Evolutionary conservation across 2,329 filamentous ascomycete genomes (phyloP), one percentile per base, ranked within the genome.

Genomic region (Penicillium sp.): DNA sequence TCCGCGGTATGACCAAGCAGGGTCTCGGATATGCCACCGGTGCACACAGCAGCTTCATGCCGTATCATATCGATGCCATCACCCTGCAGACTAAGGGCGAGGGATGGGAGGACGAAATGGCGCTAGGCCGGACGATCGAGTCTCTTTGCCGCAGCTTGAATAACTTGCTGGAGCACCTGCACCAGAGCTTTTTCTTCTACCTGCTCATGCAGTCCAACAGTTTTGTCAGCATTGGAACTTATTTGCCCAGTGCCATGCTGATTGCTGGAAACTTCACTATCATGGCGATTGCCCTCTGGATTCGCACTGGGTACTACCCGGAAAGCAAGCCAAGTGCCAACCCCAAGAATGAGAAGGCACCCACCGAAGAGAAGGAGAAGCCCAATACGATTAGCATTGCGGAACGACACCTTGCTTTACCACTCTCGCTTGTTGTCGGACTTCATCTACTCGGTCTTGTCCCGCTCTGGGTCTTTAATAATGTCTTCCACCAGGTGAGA

Each of bases 101-200:
- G 42, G 94, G 94, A 33, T 96, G 92, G 91, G 91, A 97, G 70
- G 94, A 99, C 73, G 94, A 97, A 77, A 97, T 97, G 91, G 90
- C 89, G 10, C 86, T 99, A 71, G 94, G 94, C 6, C 84, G 93
- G 54, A 88, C 93, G 0, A 83, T 97, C 5, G 94, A 99, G 77
- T 92, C 92, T 67, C 84, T 94, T 3, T 96, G 96, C 74, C 84
- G 94, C 68, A 96, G 91, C 73, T 79, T 99, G 75, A 99, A 99
- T 78, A 99, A 99, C 71, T 79, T 99, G 58, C 83, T 99, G 33
- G 94, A 99, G 77, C 93, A 99, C 73, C 82, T 99, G 60, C 94
- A 99, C 73, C 94, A 99, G 78, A 97, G 93, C 74, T 99, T 99
- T 81, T 99, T 99, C 83, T 97, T 99, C 78, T 99, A 99, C 74